Percentiles rank a stretch among this genome's conserved stretches.
Conservation (phyloP, 192 early-diverging fungal genomes). For the Fimicolochytrium jonesii region DNA sequence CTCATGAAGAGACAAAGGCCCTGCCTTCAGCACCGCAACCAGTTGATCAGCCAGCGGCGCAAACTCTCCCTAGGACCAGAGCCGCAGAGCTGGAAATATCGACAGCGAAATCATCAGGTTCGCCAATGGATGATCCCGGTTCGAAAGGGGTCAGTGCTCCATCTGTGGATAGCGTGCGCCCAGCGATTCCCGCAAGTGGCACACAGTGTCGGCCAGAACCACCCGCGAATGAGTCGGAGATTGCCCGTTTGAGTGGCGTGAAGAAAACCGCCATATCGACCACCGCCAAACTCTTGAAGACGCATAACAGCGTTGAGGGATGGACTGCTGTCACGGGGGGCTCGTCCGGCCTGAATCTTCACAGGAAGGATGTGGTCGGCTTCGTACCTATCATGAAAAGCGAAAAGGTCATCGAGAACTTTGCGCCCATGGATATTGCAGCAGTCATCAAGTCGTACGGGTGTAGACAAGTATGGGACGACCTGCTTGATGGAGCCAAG, state of each 20-base stretch:
- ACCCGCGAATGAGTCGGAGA: not conserved
- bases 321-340: not conserved
- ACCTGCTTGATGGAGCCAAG: slow-evolving; percentile 13
- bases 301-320: not conserved
- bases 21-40: no score
- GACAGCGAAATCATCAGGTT: no score
- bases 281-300: not conserved
- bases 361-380: not conserved
- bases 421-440: slow-evolving; percentile 15
- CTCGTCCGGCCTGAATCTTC: slow-evolving; percentile 1
- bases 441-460: slow-evolving; percentile 12
- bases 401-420: slow-evolving; percentile 22
- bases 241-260: not conserved
- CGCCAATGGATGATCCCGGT: no score
- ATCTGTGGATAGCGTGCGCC: no score
- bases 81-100: no score
- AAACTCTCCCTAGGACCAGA: no score
- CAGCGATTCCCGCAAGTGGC: no score
- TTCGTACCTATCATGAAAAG: slow-evolving; percentile 15
- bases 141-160: no score
- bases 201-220: no score
- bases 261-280: not conserved
- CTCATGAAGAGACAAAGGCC: no score
- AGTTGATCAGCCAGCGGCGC: no score
- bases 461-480: slow-evolving; percentile 25